phyloP scores from a whole-genome alignment of 148 eudicot species.

The Pharnaceum exiguum region DNA sequence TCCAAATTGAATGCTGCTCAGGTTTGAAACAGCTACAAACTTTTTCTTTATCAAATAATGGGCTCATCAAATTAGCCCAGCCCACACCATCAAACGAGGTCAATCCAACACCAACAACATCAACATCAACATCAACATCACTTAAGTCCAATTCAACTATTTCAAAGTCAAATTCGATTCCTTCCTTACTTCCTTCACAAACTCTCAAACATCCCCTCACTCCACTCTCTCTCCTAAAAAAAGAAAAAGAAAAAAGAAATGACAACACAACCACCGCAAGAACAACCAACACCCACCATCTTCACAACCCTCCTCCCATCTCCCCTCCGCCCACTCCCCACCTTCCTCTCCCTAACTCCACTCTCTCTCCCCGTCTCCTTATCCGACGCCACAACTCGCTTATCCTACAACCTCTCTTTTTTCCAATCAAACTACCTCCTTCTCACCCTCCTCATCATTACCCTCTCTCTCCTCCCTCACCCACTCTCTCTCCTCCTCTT shows the following conservation, averaged over 20 bases:
- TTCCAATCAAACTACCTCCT: slow-evolving; percentile 16
- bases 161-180: no score
- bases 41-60: no score
- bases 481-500: slow-evolving; percentile 22
- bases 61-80: no score
- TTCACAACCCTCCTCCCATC: neutral
- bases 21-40: no score
- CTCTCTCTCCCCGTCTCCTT: slow-evolving; percentile 15
- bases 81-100: no score
- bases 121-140: no score
- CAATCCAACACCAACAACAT: no score
- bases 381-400: slow-evolving; percentile 8
- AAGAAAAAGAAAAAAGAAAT: neutral
- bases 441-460: slow-evolving; percentile 11
- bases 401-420: slow-evolving; percentile 1
- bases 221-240: neutral
- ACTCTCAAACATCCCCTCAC: neutral
- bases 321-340: neutral
- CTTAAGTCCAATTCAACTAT: no score
- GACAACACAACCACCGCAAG: neutral
- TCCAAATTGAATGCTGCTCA: no score
- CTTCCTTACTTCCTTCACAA: no score
- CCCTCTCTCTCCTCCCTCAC: slow-evolving; percentile 13
- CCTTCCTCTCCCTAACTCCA: slow-evolving; percentile 4
- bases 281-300: neutral